These are phyloP conservation scores for Alternaria longipes DNA, from an alignment of 2,329 filamentous ascomycete genomes.

Conservation along the genomic window DNA sequence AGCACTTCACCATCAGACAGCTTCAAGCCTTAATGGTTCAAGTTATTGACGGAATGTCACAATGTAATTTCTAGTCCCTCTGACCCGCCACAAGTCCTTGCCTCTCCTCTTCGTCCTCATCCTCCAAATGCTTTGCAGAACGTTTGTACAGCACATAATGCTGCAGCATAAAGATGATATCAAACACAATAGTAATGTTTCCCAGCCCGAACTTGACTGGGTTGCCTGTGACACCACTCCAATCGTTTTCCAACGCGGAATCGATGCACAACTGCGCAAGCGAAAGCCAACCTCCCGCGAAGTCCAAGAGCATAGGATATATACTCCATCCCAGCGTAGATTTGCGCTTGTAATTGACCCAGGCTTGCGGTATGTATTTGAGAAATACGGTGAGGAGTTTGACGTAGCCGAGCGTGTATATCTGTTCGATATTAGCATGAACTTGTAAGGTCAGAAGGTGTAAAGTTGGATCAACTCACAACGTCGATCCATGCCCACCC, in stretches of 20 bases:
- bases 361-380: constrained; percentile 80
- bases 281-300: constrained; percentile 82
- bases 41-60: neutral
- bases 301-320: constrained; percentile 81
- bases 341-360: constrained; percentile 82
- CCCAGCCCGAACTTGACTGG: constrained; percentile 88
- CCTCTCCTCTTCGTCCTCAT: constrained; percentile 41
- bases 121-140: constrained; percentile 34
- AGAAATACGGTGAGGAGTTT: constrained; percentile 88
- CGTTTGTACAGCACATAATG: constrained; percentile 81
- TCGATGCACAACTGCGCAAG: constrained; percentile 85
- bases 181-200: constrained; percentile 86
- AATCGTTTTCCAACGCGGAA: constrained; percentile 83
- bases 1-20: neutral
- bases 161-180: constrained; percentile 84
- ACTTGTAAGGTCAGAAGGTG: constrained; percentile 46
- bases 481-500: constrained; percentile 72
- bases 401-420: constrained; percentile 80
- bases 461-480: constrained; percentile 63
- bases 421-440: constrained; percentile 36
- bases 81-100: constrained; percentile 33
- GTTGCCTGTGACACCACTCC: constrained; percentile 90
- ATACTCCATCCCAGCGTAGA: constrained; percentile 93
- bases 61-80: neutral
- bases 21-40: neutral